A percentile compares a stretch with the other conserved stretches of the same genome.
These are phyloP conservation scores for Murraya paniculata DNA, from an alignment of 345 rosid genomes.

Conservation along the genomic window DNA sequence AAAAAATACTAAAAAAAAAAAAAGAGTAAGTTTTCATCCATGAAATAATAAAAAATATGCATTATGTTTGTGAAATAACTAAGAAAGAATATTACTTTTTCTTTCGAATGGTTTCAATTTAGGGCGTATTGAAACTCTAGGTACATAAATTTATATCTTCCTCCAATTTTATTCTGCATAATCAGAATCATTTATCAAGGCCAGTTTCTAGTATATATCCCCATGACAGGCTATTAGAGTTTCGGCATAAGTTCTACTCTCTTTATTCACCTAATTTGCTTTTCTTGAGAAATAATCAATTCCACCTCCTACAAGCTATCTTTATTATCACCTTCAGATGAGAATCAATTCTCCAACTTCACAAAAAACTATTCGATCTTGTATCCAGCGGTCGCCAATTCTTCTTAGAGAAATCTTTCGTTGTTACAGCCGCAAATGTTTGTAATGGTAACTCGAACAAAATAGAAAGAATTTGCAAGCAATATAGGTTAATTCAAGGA, in stretches of 20 bases:
- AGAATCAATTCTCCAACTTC: constrained; percentile 10
- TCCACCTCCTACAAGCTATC: neutral
- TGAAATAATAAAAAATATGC: no score
- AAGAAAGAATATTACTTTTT: no score
- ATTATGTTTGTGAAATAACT: no score
- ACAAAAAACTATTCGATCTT: neutral
- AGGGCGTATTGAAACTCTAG: no score
- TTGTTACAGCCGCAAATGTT: no score
- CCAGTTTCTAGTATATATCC: neutral
- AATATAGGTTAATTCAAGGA: accelerated
- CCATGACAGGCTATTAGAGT: neutral
- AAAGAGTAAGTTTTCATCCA: no score
- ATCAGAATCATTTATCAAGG: neutral
- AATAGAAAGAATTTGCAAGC: no score
- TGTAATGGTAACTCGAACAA: no score
- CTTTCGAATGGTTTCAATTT: no score
- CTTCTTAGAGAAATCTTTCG: neutral
- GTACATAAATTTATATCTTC: no score
- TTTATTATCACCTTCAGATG: constrained; percentile 11
- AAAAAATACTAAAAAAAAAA: no score
- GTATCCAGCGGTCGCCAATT: no score
- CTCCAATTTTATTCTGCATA: neutral
- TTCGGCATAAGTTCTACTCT: neutral
- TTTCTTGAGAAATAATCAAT: neutral
- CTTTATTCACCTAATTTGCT: neutral